Base-by-base conservation (phyloP, 2,329 filamentous ascomycete genomes). In the Eutypella sp. region DNA sequence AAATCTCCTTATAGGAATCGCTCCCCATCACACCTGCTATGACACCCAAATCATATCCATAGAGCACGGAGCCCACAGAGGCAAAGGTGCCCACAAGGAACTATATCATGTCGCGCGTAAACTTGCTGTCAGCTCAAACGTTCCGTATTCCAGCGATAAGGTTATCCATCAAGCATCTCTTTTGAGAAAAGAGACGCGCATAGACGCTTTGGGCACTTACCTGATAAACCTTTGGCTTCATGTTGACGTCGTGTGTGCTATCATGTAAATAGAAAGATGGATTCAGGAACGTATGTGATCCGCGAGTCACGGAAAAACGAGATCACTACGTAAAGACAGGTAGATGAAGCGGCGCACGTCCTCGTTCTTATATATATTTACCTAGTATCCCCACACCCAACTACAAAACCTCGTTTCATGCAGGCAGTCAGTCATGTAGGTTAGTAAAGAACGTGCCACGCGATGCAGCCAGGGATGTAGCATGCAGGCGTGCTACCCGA, bases 31-130 rank as follows among this genome's bases (percentile, higher is more conserved):
- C 75, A 44, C 73, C 67, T 41, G 73, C 72, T 46, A 76, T 74
- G 34, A 76, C 72, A 56, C 74, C 75, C 10, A 80, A 65, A 57
- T 79, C 76, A 56, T 80, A 79, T 41, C 76, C 76, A 54, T 67
- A 81, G 25, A 76, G 68, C 40, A 78, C 66, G 4, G 75, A 78
- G 37, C 76, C 76, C 36, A 79, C 64, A 19, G 76, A 79, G 52
- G 76, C 76, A 57, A 80, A 79, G 24, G 76, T 66, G 57, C 71
- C 69, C 29, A 77, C 71, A 42, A 78, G 69, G 55, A 76, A 76
- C 64, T 79, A 13, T 3, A 16, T n/a, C 10, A 25, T 13, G 23
- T 49, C 31, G 39, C 34, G 15, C 20, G 19, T 2, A 6, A 2
- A 25, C 3, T 16, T 19, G 41, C 18, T 33, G 10, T 15, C 11